Conservation (phyloP, 1,284 basidiomycete species). For the Melanopsichium pennsylvanicum region DNA sequence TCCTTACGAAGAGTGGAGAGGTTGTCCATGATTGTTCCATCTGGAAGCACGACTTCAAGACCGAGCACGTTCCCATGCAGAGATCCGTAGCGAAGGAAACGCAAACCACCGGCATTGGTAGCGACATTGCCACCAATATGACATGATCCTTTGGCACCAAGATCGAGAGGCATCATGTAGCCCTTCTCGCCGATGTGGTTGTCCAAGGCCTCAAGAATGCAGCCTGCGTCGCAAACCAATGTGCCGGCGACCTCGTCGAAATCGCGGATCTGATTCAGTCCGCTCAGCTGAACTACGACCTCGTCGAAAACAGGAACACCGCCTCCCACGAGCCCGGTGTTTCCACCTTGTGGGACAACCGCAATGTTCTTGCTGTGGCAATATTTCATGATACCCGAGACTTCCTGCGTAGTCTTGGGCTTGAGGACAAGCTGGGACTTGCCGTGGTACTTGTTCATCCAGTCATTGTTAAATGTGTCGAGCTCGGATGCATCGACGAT, state of each 20-base stretch:
- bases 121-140: slow-evolving; percentile 98
- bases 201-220: slow-evolving; percentile 88
- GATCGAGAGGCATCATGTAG: slow-evolving; percentile 96
- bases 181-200: slow-evolving; percentile 85
- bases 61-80: slow-evolving; percentile 94
- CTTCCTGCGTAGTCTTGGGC: slow-evolving; percentile 86
- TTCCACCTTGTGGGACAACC: slow-evolving; percentile 96
- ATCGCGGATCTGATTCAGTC: slow-evolving; percentile 83
- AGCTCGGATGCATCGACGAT: slow-evolving; percentile 73
- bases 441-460: slow-evolving; percentile 96
- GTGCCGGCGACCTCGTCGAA: slow-evolving; percentile 80
- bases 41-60: slow-evolving; percentile 94
- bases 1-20: slow-evolving; percentile 81
- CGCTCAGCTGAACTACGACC: slow-evolving; percentile 81
- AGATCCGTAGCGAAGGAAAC: slow-evolving; percentile 91
- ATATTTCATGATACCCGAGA: slow-evolving; percentile 75
- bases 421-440: slow-evolving; percentile 83
- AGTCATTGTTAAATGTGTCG: slow-evolving; percentile 85
- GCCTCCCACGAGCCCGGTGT: slow-evolving; percentile 96
- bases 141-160: slow-evolving; percentile 98
- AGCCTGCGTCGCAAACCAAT: slow-evolving; percentile 80
- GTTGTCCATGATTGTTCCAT: slow-evolving; percentile 76
- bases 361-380: slow-evolving; percentile 66
- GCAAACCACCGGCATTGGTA: slow-evolving; percentile 95
- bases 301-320: slow-evolving; percentile 90